phyloP scores from a whole-genome alignment of 2,329 filamentous ascomycete genomes.

The Aspergillus intermedius region DNA sequence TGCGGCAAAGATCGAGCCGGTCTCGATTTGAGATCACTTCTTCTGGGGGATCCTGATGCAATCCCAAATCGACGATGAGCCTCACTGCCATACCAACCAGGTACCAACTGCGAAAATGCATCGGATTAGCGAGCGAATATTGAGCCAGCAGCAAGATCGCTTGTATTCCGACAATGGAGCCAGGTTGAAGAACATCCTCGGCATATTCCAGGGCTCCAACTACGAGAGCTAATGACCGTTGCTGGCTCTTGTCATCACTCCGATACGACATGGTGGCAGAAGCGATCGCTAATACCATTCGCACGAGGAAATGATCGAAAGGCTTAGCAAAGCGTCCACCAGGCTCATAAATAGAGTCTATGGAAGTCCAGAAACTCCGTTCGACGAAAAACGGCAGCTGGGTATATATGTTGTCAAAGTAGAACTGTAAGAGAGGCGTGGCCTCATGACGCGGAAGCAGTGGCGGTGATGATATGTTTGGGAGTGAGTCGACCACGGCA shows the following conservation, averaged over 20 bases:
- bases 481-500: slow-evolving; percentile 65
- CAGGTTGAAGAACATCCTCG: slow-evolving; percentile 76
- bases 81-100: slow-evolving; percentile 84
- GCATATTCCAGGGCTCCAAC: slow-evolving; percentile 67
- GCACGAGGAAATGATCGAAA: slow-evolving; percentile 78
- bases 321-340: slow-evolving; percentile 55
- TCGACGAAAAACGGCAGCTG: slow-evolving; percentile 80
- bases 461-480: slow-evolving; percentile 52
- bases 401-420: slow-evolving; percentile 73
- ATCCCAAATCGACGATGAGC: slow-evolving; percentile 79
- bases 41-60: slow-evolving; percentile 82
- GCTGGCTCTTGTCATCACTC: slow-evolving; percentile 58
- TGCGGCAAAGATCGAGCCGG: slow-evolving; percentile 68
- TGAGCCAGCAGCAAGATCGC: slow-evolving; percentile 78
- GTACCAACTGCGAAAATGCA: slow-evolving; percentile 91
- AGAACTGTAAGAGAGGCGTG: slow-evolving; percentile 68
- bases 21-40: slow-evolving; percentile 61
- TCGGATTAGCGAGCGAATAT: slow-evolving; percentile 83
- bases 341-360: slow-evolving; percentile 75
- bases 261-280: slow-evolving; percentile 65
- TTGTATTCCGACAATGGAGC: slow-evolving; percentile 78
- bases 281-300: slow-evolving; percentile 81
- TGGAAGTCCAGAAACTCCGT: slow-evolving; percentile 65
- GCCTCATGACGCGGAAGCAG: slow-evolving; percentile 67
- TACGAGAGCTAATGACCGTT: slow-evolving; percentile 54